phyloP scores from a whole-genome alignment of 2,329 filamentous ascomycete genomes.

The Xylariaceae sp. region DNA sequence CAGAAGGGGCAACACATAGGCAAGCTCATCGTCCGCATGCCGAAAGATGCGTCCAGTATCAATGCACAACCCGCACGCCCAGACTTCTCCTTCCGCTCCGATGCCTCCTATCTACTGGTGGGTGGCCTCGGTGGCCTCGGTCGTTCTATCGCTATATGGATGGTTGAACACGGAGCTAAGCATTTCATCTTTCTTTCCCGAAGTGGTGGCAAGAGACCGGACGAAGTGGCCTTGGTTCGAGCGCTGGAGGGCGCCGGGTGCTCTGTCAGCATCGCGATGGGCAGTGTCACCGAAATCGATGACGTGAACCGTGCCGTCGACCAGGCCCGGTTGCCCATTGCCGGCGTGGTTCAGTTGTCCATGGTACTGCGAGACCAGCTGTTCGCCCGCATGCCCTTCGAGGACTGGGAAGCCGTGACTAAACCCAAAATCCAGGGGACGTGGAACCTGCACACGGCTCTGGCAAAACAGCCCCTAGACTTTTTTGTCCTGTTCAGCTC shows the following conservation, averaged over 20 bases:
- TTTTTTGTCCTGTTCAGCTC: conserved; percentile 36
- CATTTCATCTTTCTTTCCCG: conserved; percentile 1
- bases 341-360: conserved; percentile 1
- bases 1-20: neutral
- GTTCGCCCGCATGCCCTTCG: neutral
- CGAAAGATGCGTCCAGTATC: neutral
- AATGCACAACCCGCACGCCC: neutral
- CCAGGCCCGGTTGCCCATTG: neutral
- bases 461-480: conserved; percentile 20
- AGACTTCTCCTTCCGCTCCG: neutral
- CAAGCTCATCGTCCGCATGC: neutral
- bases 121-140: neutral
- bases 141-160: neutral
- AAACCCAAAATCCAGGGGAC: conserved; percentile 44
- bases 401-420: neutral
- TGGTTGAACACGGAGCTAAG: neutral
- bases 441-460: conserved; percentile 43
- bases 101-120: neutral
- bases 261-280: neutral
- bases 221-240: neutral
- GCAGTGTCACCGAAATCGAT: neutral
- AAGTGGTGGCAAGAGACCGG: too few species aligned
- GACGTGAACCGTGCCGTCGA: neutral
- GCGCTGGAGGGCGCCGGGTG: neutral
- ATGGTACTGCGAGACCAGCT: conserved; percentile 1